Evolutionary conservation across 163 green algal genomes (phyloP), one percentile per base, ranked within the genome.

Genomic region (Prototheca cutis): DNA sequence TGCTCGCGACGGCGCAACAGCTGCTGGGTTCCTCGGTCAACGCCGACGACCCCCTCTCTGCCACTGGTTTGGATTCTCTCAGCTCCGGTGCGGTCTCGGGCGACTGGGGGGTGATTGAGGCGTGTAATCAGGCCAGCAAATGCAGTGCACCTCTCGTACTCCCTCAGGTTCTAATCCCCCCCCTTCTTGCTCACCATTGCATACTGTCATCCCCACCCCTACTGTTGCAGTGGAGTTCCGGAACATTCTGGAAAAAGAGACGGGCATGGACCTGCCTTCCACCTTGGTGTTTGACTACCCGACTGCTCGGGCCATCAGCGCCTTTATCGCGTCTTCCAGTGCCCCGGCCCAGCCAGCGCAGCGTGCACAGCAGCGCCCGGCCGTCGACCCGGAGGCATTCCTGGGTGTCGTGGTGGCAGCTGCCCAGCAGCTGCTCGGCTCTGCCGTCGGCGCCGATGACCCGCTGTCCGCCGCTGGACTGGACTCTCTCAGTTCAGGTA

Each of bases 211-310:
- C n/a, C n/a, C n/a, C n/a, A n/a, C n/a, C n/a, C n/a, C n/a, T n/a
- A n/a, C n/a, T n/a, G n/a, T n/a, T n/a, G n/a, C n/a, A n/a, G 80
- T 90, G 24, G 60, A 67, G 19, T 67, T 67, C 48, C 32, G 33
- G 25, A 67, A 67, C 52, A n/a, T 47, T 0, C 33, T 67, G 13
- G 49, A 67, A 34, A 57, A 2, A 10, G 57, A 56, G n/a, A 81
- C 87, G 29, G 65, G 59, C 3, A 39, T 89, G 32, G 70, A 85
- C 55, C 68, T 91, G 39, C 84, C 82, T 6, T 61, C 75, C 7
- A 91, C 84, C 4, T 62, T 89, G 24, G 80, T 68, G 8, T 90
- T 91, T 64, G 82, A 92, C 73, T 84, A 90, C 67, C 84, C 84
- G 28, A 75, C 73, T 18, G 55, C 82, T 2, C 28, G 33, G 4